phyloP scores from a whole-genome alignment of 345 rosid genomes.

The Pistacia atlantica region DNA sequence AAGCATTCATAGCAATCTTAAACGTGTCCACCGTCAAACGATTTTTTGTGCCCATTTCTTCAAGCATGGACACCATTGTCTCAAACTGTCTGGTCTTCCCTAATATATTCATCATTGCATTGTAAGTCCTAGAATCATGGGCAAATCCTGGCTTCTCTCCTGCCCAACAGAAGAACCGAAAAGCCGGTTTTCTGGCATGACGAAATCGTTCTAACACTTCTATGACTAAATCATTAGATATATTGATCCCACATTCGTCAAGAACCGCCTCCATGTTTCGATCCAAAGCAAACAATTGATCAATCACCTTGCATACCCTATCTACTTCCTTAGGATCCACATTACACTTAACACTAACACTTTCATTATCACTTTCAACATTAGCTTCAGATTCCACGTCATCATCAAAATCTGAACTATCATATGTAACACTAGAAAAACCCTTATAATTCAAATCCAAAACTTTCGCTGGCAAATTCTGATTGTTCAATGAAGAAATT shows the following conservation, averaged over 20 bases:
- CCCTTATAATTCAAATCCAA: conserved; percentile 21
- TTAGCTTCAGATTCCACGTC: conserved; percentile 32
- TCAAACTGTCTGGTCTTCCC: conserved; percentile 84
- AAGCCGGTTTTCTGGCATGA: conserved; percentile 87
- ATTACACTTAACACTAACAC: conserved; percentile 19
- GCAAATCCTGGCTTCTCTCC: conserved; percentile 53
- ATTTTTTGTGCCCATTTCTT: conserved; percentile 79
- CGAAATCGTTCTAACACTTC: conserved; percentile 63
- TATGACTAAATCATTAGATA: conserved; percentile 61
- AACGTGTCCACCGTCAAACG: conserved; percentile 72
- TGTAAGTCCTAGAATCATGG: conserved; percentile 80
- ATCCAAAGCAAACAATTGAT: conserved; percentile 78
- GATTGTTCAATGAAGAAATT: not conserved
- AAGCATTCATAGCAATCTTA: conserved; percentile 69
- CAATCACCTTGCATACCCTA: conserved; percentile 84
- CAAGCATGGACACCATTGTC: conserved; percentile 81
- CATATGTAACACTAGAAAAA: conserved; percentile 36
- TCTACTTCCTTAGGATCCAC: conserved; percentile 57
- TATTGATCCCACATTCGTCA: conserved; percentile 57
- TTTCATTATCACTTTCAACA: conserved; percentile 14
- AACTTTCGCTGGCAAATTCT: not conserved
- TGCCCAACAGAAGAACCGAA: conserved; percentile 88
- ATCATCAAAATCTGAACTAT: conserved; percentile 26
- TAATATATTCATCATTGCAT: conserved; percentile 70
- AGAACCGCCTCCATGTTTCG: conserved; percentile 93